Base-by-base conservation (phyloP, 2,329 filamentous ascomycete species). In the Penicillium sp. region DNA sequence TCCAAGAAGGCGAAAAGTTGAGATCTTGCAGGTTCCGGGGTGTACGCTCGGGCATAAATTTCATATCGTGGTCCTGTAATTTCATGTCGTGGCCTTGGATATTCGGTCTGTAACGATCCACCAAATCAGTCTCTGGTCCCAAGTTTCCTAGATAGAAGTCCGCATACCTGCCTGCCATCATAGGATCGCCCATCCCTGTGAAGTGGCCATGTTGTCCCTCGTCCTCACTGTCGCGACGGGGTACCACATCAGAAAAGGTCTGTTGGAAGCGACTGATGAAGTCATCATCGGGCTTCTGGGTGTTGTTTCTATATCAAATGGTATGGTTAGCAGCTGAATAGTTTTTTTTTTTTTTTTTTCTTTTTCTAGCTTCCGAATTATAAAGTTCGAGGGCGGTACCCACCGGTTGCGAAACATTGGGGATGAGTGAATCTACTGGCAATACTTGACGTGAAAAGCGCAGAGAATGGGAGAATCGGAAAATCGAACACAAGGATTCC, bases 271-370 rank as follows among this genome's bases (percentile, higher is more conserved):
- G 87, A 76, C 87, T 87, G 73, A 95, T 87, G 70, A 96, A 83
- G 68, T 93, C 90, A 71, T 93, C 90, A 73, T 86, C 87, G 55
- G 92, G 92, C 80, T 96, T 96, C 75, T 92, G 90, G 55, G 90
- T 87, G 74, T 85, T 91, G 70, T 85, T 90, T 77, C 88, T 90
- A 65, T 57, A 65, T 49, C 46, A 24, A 52, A 51, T 48, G 56
- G 9, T 16, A 24, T 43, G 29, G 33, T 51, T 57, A 54, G 51
- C 21, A 49, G 47, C 43, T 56, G 22, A 16, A 22, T 37, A 3
- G 19, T 19, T 1, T 6, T 5, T 39, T 24, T 39, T 6, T 5
- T 39, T 24, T 39, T 22, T 8, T 7, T 37, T 49, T 37, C 31
- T 7, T 24, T 37, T 49, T 49, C 33, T 39, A 3, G 14, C 16